Evolutionary conservation across 371 early-diverging fungal species (phyloP).

Genomic region (Mucor irregularis): DNA sequence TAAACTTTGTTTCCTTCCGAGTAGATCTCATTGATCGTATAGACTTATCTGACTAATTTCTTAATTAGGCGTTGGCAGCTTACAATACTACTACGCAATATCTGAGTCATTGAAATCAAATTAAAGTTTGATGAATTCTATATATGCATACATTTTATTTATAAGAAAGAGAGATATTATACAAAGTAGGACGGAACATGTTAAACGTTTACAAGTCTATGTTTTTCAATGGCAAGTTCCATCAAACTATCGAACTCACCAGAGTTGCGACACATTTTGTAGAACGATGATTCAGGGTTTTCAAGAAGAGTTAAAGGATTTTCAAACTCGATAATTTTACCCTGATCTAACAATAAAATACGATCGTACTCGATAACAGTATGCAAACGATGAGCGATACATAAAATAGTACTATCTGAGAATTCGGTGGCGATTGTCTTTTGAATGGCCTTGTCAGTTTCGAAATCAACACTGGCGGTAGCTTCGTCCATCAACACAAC

Average conservation of each 20-base stretch:
- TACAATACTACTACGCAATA: too few species aligned
- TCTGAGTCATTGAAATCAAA: too few species aligned
- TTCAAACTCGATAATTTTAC: conserved; percentile 72
- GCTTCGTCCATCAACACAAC: conserved; percentile 71
- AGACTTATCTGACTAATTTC: too few species aligned
- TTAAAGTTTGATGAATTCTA: too few species aligned
- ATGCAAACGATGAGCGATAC: conserved; percentile 82
- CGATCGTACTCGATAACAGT: conserved; percentile 86
- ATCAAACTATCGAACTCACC: conserved; percentile 60
- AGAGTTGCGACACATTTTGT: conserved; percentile 69
- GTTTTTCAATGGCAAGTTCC: neutral
- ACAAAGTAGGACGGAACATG: too few species aligned
- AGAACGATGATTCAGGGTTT: conserved; percentile 52
- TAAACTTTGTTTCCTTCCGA: too few species aligned
- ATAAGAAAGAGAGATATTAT: too few species aligned
- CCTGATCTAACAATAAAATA: conserved; percentile 79
- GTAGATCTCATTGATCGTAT: too few species aligned
- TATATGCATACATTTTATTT: too few species aligned
- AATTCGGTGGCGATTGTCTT: conserved; percentile 65
- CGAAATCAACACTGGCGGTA: conserved; percentile 77
- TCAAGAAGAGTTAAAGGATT: conserved; percentile 47
- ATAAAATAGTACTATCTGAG: conserved; percentile 68
- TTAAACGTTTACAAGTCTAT: neutral
- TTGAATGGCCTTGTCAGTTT: conserved; percentile 70
- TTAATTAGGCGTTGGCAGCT: too few species aligned